Evolutionary conservation across 495 filamentous ascomycete genomes (phyloP).

Genomic region (Podospora pseudopauciseta): DNA sequence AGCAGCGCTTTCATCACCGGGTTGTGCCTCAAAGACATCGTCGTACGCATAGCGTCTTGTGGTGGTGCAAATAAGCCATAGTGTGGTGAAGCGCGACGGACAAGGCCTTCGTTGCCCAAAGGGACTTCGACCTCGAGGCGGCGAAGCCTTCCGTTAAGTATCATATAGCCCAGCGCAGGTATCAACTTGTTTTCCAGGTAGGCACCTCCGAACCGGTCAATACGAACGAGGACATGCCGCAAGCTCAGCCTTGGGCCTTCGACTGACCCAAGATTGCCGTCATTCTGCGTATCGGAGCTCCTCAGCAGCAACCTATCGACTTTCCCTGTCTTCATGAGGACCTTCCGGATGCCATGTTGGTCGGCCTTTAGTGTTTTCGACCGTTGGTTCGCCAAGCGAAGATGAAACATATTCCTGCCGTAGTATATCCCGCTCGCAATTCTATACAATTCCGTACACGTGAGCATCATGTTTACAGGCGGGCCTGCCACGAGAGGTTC

Average conservation of each 20-base stretch:
- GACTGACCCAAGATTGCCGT: background rate
- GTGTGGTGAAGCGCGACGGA: too few relatives aligned
- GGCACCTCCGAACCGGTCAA: constrained; percentile 29
- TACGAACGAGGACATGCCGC: constrained; percentile 26
- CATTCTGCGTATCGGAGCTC: background rate
- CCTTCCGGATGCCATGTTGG: background rate
- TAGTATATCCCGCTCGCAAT: constrained; percentile 37
- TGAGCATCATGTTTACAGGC: constrained; percentile 32
- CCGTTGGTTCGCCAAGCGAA: constrained; percentile 27
- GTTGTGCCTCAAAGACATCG: constrained; percentile 15
- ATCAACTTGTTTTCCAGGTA: constrained; percentile 10
- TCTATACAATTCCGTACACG: constrained; percentile 32
- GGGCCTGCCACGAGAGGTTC: constrained; percentile 2
- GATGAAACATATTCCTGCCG: constrained; percentile 31
- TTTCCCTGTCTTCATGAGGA: constrained; percentile 8
- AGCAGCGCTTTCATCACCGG: constrained; percentile 31
- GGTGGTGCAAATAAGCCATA: background rate
- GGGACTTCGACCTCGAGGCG: constrained; percentile 22
- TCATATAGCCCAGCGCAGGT: constrained; percentile 24
- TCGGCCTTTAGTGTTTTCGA: constrained; percentile 9
- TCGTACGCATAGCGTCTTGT: constrained; percentile 10
- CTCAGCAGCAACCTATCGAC: background rate
- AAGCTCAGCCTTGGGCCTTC: constrained; percentile 25
- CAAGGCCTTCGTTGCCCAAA: too few relatives aligned
- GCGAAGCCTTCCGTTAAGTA: constrained; percentile 29